These are phyloP conservation scores for Cystobasidiaceae sp. DNA, from an alignment of 1,284 basidiomycete species.

Conservation along the genomic window DNA sequence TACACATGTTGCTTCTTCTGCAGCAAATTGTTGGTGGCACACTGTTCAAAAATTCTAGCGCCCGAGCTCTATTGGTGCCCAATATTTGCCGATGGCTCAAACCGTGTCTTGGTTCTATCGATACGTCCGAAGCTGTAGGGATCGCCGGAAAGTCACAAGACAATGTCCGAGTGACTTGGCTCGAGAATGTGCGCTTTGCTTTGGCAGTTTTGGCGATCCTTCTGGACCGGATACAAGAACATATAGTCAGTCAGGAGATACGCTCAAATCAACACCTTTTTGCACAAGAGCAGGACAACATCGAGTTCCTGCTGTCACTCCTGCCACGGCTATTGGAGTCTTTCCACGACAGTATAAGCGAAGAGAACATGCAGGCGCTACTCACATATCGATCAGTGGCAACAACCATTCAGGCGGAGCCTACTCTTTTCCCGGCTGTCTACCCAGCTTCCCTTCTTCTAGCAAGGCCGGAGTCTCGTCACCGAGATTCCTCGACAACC, in stretches of 20 bases:
- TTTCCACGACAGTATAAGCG: constrained; percentile 72
- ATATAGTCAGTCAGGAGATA: constrained; percentile 64
- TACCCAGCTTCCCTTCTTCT: constrained; percentile 85
- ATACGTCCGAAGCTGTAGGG: constrained; percentile 62
- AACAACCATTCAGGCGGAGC: constrained; percentile 59
- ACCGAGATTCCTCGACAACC: constrained; percentile 46
- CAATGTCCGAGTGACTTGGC: constrained; percentile 73
- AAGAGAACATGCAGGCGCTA: constrained; percentile 62
- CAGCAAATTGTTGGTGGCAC: constrained; percentile 82
- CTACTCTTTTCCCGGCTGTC: constrained; percentile 84
- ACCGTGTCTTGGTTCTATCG: constrained; percentile 86
- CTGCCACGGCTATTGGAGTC: constrained; percentile 81
- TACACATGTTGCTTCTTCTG: constrained; percentile 92
- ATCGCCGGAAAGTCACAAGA: constrained; percentile 63
- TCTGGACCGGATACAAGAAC: constrained; percentile 80
- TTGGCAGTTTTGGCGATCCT: constrained; percentile 63
- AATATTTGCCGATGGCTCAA: constrained; percentile 89
- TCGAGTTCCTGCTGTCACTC: constrained; percentile 80
- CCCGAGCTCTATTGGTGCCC: constrained; percentile 76
- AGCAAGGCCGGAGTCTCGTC: constrained; percentile 57
- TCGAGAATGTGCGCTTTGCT: constrained; percentile 75
- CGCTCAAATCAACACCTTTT: constrained; percentile 59
- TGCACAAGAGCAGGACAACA: constrained; percentile 83
- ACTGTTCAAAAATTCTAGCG: constrained; percentile 75
- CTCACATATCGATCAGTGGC: constrained; percentile 62